A percentile compares a stretch with the other conserved stretches of the same genome.
Evolutionary conservation across 2,329 filamentous ascomycete genomes (phyloP).

Genomic region (Ceratocystiopsis brevicomis): DNA sequence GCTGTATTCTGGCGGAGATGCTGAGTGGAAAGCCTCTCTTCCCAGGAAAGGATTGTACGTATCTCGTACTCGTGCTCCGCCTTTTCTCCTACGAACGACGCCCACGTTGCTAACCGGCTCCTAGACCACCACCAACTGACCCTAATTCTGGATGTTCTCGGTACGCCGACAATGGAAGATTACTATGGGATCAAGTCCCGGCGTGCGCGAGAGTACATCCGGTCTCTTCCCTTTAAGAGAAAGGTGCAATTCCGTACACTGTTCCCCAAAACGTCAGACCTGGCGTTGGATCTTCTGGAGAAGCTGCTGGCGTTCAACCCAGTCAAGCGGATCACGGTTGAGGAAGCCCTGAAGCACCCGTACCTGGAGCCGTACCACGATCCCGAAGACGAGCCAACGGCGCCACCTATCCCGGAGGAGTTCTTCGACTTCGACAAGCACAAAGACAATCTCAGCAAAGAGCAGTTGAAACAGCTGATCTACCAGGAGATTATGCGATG

Average conservation of each 20-base stretch:
- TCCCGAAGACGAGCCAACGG: slow-evolving; percentile 92
- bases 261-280: slow-evolving; percentile 98
- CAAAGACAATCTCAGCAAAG: slow-evolving; percentile 96
- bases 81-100: not conserved
- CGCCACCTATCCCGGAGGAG: slow-evolving; percentile 89
- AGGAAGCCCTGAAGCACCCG: slow-evolving; percentile 90
- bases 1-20: slow-evolving; percentile 97
- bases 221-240: slow-evolving; percentile 97
- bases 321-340: slow-evolving; percentile 93
- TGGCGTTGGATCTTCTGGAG: slow-evolving; percentile 84
- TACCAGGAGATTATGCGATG: slow-evolving; percentile 84
- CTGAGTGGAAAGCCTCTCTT: slow-evolving; percentile 94
- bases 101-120: not conserved
- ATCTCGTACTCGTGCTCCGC: not conserved
- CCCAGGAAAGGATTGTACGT: slow-evolving; percentile 92
- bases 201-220: slow-evolving; percentile 92
- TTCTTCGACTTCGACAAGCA: slow-evolving; percentile 99
- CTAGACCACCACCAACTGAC: slow-evolving; percentile 94
- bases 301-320: slow-evolving; percentile 96
- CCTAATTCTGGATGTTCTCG: slow-evolving; percentile 88
- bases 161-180: slow-evolving; percentile 97
- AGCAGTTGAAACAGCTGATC: slow-evolving; percentile 92
- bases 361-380: slow-evolving; percentile 98
- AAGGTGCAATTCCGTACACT: slow-evolving; percentile 95
- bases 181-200: slow-evolving; percentile 99